phyloP scores from a whole-genome alignment of 306 rosid species.

The Cucumis melo region DNA sequence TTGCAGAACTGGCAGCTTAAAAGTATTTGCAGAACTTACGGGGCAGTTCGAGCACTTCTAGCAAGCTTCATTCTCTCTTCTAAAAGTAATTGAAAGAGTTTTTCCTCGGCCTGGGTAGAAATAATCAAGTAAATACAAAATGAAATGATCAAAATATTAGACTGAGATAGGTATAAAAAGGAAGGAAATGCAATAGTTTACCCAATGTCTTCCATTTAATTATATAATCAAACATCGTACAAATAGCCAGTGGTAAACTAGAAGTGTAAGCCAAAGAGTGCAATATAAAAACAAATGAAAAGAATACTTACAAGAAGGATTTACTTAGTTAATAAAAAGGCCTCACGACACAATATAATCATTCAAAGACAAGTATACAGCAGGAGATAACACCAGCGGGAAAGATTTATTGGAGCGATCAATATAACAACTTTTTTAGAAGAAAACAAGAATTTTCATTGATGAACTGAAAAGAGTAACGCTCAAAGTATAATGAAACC shows the following conservation, averaged over 20 bases:
- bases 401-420: neutral
- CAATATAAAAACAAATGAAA: neutral
- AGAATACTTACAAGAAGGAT: neutral
- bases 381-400: neutral
- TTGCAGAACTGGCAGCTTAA: conserved; percentile 25
- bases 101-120: conserved; percentile 42
- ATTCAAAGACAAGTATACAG: neutral
- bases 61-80: conserved; percentile 85
- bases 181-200: neutral
- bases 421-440: neutral
- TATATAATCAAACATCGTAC: neutral
- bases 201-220: neutral
- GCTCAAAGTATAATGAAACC: no score
- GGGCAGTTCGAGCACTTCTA: conserved; percentile 63
- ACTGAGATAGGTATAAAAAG: neutral
- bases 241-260: neutral
- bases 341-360: neutral
- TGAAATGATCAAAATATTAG: neutral
- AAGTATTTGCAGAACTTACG: conserved; percentile 26
- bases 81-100: conserved; percentile 56
- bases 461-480: no score
- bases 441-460: no score
- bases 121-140: neutral
- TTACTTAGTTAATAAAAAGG: neutral
- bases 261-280: neutral